These are phyloP conservation scores for Paecilomyces niveus DNA, from an alignment of 2,329 filamentous ascomycete genomes.

Conservation along the genomic window DNA sequence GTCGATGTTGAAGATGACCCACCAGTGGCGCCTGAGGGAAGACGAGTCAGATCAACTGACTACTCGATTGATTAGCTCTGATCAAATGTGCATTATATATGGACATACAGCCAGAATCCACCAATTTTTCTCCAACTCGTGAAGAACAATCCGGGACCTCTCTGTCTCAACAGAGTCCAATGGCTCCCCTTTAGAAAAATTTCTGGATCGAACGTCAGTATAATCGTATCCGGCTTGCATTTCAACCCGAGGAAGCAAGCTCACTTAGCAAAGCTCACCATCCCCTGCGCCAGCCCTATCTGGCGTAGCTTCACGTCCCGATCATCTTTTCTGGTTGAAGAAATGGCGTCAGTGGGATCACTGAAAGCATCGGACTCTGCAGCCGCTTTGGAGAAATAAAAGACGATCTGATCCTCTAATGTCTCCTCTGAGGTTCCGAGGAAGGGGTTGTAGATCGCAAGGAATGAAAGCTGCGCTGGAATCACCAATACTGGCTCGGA, in stretches of 20 bases:
- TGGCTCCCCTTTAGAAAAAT: constrained; percentile 69
- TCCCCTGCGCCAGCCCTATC: constrained; percentile 92
- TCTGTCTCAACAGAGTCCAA: constrained; percentile 88
- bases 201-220: constrained; percentile 40
- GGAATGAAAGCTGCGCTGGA: constrained; percentile 80
- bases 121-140: constrained; percentile 86
- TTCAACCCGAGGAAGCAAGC: constrained; percentile 12
- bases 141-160: constrained; percentile 73
- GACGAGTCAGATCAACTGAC: constrained; percentile 74
- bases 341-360: constrained; percentile 6
- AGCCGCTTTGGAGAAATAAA: constrained; percentile 62
- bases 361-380: not conserved
- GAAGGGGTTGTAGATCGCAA: constrained; percentile 91
- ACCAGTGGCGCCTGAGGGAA: constrained; percentile 50
- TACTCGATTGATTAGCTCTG: constrained; percentile 26
- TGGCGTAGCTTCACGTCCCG: constrained; percentile 83
- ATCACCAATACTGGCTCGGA: constrained; percentile 40
- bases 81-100: not conserved
- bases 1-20: constrained; percentile 32
- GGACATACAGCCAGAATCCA: constrained; percentile 77
- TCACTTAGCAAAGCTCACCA: constrained; percentile 79
- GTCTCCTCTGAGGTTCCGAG: constrained; percentile 67
- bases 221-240: constrained; percentile 10
- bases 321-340: constrained; percentile 48
- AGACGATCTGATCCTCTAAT: constrained; percentile 77